Percentiles rank a stretch among this genome's conserved stretches.
phyloP scores from a whole-genome alignment of 768 basidiomycete species.

The Glaciozyma martinii region DNA sequence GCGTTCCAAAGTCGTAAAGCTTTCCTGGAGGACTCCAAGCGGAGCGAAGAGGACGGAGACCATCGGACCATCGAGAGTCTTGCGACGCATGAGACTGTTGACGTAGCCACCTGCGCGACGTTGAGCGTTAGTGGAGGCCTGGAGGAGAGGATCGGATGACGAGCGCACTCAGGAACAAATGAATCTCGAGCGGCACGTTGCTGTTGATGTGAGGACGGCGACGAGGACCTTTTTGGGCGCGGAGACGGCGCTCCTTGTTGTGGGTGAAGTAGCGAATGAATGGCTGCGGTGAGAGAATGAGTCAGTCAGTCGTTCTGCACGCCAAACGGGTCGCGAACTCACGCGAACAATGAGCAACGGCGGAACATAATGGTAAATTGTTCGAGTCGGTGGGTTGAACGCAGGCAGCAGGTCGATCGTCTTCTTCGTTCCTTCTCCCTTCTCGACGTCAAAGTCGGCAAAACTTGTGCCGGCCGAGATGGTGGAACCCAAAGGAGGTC shows the following conservation, averaged over 20 bases:
- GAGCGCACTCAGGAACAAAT: neutral
- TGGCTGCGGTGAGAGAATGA: neutral
- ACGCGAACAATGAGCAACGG: slow-evolving; percentile 9
- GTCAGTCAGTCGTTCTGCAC: neutral
- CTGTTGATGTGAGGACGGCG: too few relatives aligned
- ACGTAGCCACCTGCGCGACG: slow-evolving; percentile 27
- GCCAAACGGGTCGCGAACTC: neutral
- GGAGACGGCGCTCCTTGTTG: neutral
- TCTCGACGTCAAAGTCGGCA: slow-evolving; percentile 18
- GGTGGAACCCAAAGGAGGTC: neutral
- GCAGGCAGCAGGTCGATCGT: slow-evolving; percentile 9
- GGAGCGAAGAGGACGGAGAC: slow-evolving; percentile 28
- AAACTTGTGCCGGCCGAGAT: neutral
- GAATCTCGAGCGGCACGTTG: slow-evolving; percentile 22
- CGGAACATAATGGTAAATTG: slow-evolving; percentile 12
- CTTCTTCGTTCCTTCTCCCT: neutral
- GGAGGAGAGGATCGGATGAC: neutral
- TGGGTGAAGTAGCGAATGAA: neutral
- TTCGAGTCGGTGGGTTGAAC: slow-evolving; percentile 9
- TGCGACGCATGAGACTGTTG: slow-evolving; percentile 29
- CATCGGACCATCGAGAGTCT: slow-evolving; percentile 31
- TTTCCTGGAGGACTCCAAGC: slow-evolving; percentile 34
- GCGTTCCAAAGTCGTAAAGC: slow-evolving; percentile 36
- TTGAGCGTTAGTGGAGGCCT: neutral
- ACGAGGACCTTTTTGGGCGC: neutral